Evolutionary conservation across 306 rosid genomes (phyloP), one percentile per base, ranked within the genome.

Genomic region (Cicer judaicum): DNA sequence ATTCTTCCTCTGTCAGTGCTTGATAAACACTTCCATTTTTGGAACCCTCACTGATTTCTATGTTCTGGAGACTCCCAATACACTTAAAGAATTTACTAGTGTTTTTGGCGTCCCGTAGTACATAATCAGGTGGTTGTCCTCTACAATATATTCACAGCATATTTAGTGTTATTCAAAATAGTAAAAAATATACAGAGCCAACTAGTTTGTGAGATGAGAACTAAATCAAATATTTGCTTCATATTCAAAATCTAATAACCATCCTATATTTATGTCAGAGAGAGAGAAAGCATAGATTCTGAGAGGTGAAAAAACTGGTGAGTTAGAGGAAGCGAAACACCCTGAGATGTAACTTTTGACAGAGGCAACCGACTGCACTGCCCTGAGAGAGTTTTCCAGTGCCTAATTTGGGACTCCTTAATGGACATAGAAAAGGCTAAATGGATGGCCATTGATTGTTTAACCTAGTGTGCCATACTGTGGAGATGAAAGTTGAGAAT

Each of bases 121-220:
- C 68, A 82, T 89, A 89, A 89, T 95, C 99, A 16, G 99, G 98
- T 70, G 99, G 99, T 74, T 90, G 99, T 64, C 87, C 97, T 79
- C 99, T 95, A 84, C 80, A 90, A 73, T 64, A 78, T 65, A 72
- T 59, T 46, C 75, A 74, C 75, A 67, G 78, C 50, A 74, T 48
- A 21, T 8, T 43, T 71, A 68, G 80, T 10, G 15, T 24, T 68
- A 81, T 53, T 73, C 71, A 74, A 76, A 82, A 67, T 62, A 46
- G 52, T 18, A 34, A 62, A 16, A 80, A 63, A 21, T 14, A 69
- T 29, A 78, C 29, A 0, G 65, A 69, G 50, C 10, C 24, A 76
- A 60, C 49, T 62, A 53, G 69, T 59, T 19, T 54, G 65, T 11
- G 36, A 56, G 14, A 78, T 21, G 10, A 64, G n/a, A 62, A 48